Evolutionary conservation across 2,329 filamentous ascomycete genomes (phyloP), one percentile per base, ranked within the genome.

Genomic region (Epichloe gansuensis): DNA sequence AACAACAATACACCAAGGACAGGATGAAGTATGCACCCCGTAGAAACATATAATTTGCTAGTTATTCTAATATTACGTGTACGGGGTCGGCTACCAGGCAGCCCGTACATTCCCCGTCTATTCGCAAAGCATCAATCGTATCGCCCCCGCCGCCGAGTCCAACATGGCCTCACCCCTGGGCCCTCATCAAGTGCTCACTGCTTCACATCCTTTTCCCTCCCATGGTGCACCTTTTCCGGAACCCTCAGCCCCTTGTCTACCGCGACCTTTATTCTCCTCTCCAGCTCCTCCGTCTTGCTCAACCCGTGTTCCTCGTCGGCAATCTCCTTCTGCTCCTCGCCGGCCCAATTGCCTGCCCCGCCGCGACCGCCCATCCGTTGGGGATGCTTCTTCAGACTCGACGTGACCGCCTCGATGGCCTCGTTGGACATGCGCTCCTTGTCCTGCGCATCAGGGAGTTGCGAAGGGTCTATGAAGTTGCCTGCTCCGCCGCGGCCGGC

Each of bases 281-380:
- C 72, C 28, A 77, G 57, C 52, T 70, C 67, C 25, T 68, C 66
- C 46, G 60, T 65, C 60, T 58, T 66, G 54, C 46, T 60, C 65
- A 52, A 61, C 57, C 62, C 59, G 17, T 60, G 55, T 5, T 55
- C 48, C 7, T 58, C 57, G 9, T 46, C 39, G 31, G 53, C 45
- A 35, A 48, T 50, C 57, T 66, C 62, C 48, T 63, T 62, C n/a
- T 58, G 57, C 49, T 61, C 62, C 12, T 60, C 63, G 44, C 56
- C 57, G 45, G 57, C 61, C 68, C 74, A 82, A 63, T 81, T 82
- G 2, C 78, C 80, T 1, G 76, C 77, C n/a, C 79, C 79, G 25
- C 79, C 80, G 5, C 79, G 72, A 0, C 80, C 79, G 17, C 57
- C 58, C 48, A 63, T 54, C 42, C 58, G 57, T 4, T 56, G 52